Base-by-base conservation (phyloP, 2,329 filamentous ascomycete species). In the Pestalotiopsis sp. region DNA sequence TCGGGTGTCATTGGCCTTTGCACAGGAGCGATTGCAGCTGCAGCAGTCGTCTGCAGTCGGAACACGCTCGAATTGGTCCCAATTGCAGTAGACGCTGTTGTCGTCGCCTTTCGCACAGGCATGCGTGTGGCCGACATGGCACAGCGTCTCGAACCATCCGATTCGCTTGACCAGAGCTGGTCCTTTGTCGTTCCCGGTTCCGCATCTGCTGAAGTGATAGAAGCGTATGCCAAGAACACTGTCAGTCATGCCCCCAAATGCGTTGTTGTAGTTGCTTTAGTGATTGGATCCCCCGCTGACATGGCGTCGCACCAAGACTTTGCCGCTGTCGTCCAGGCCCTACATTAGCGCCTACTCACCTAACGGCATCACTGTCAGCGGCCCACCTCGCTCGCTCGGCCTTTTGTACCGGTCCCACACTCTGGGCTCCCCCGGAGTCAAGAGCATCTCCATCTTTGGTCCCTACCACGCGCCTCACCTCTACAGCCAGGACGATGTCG, bases 391-490 rank as follows among this genome's bases (percentile, higher is more conserved):
- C 67, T 23, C 68, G 27, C 61, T 73, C 17, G 69, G 60, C 41
- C 59, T 61, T 25, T 52, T 69, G 20, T 1, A 27, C 11, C 25
- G 17, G 13, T 66, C 68, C 3, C 60, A 41, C 9, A 45, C 11
- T 38, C 70, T 76, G 2, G 66, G 68, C 4, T 69, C 67, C 31
- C 68, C 74, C 49, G 68, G n/a, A 39, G 69, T 27, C 64, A 68
- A 41, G 59, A 65, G 4, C 67, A 73, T 88, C n/a, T 88, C 88
- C 1, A 75, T 85, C 20, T 69, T 71, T 31, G 76, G 70, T 9
- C 77, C 75, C 36, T 77, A 75, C 60, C 77, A 78, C 69, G 76
- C 77, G 4, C 68, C 73, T 3, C 77, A 78, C 66, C 69, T 78
- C 11, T 78, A 73, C 65, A 71, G 68, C 11, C 39, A 62, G 3